Evolutionary conservation across 2,329 filamentous ascomycete species (phyloP), one percentile per base, ranked within the genome.

Genomic region (Ceratocystiopsis brevicomis): DNA sequence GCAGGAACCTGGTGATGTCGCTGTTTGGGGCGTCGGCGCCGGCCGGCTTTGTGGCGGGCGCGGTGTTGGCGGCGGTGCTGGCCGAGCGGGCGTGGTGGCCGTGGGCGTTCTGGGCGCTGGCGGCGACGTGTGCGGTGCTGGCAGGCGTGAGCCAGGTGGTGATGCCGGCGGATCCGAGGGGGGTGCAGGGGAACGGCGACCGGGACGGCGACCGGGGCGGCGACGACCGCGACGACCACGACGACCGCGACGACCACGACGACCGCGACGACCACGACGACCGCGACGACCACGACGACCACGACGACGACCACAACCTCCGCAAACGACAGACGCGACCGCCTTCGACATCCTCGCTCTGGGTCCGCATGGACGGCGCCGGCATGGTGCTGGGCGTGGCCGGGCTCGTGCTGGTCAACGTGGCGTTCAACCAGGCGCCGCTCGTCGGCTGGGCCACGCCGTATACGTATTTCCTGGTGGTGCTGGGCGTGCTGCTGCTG

Each of bases 1-100:
- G 66, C 45, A 79, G 78, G 54, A 66, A 71, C 40, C 69, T 79
- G 58, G 64, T 71, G 0, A 78, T 82, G 48, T 60, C 61, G 3
- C 54, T 68, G 3, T 67, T 70, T 37, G 66, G 64, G 0, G 61
- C 62, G 0, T 62, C 63, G 17, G 63, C 65, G 0, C 67, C 68
- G 1, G 53, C 64, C 13, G 68, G 68, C 0, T 63, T 61, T 38
- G 56, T 69, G 3, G 48, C 60, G 9, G 65, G 64, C 0, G 61
- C 60, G 3, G 53, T 57, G 1, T 60, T 66, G 34, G 61, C 60
- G 1, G 59, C 60, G 3, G 47, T 64, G 2, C 55, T 70, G 30
- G 55, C 61, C 4, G 46, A 51, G 19, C 45, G 60, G 9, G 55
- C 54, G 0, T 65, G 62, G 59, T 71, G 68, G 68, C 61, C 66